Percentiles rank a stretch among this genome's conserved stretches.
Evolutionary conservation across 1,284 basidiomycete genomes (phyloP).

Genomic region (Apiotrichum domesticum): DNA sequence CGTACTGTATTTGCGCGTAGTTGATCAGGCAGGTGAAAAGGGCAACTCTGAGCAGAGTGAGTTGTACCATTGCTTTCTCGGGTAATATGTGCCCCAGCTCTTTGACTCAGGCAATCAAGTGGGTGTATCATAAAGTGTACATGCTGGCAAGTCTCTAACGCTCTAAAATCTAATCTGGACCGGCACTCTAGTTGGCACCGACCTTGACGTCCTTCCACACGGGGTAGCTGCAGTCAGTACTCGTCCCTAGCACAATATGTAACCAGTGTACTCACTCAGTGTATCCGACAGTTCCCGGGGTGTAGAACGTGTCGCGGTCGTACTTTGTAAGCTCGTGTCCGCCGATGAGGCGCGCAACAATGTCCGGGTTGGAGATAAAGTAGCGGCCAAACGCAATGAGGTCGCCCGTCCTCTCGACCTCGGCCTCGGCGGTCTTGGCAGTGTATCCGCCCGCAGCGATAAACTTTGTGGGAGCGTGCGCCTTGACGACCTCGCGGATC

Average conservation of each 20-base stretch:
- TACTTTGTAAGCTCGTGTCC: conserved; percentile 37
- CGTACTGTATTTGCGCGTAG: no score
- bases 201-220: background rate
- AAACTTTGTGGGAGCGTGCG: conserved; percentile 27
- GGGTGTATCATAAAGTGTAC: no score
- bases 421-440: conserved; percentile 25
- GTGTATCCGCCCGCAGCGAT: conserved; percentile 53
- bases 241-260: no score
- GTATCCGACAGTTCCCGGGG: conserved; percentile 21
- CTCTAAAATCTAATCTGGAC: no score
- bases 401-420: conserved; percentile 41
- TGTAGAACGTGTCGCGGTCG: conserved; percentile 36
- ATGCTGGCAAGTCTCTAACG: no score
- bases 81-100: no score
- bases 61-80: no score
- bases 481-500: background rate
- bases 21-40: no score
- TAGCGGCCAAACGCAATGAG: conserved; percentile 52
- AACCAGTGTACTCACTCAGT: conserved; percentile 13
- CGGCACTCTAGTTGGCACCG: no score
- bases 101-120: no score
- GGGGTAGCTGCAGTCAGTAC: conserved; percentile 3
- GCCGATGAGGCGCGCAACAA: conserved; percentile 50
- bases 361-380: conserved; percentile 55
- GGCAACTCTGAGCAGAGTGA: no score